Evolutionary conservation across 106 monocot genomes (phyloP).

Genomic region (Apostasia ramifera): DNA sequence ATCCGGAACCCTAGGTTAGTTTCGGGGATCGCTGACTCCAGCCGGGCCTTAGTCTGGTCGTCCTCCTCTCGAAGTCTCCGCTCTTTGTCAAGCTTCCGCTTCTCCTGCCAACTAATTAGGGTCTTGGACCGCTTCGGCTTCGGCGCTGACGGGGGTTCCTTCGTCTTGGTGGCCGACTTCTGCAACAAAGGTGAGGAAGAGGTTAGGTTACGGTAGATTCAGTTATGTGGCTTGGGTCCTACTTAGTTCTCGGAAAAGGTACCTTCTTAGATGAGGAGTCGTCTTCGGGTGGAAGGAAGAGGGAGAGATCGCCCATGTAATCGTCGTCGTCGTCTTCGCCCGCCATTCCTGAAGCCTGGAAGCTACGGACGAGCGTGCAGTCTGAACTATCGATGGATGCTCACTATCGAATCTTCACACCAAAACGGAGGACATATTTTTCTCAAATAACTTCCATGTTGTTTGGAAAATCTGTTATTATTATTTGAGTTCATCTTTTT

Average conservation of each 20-base stretch:
- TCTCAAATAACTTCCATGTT: too few relatives aligned
- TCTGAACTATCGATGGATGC: constrained; percentile 2
- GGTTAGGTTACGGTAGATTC: background rate
- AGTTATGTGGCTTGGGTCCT: background rate
- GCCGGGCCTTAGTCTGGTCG: constrained; percentile 46
- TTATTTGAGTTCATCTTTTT: too few relatives aligned
- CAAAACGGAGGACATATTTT: background rate
- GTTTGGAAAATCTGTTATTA: too few relatives aligned
- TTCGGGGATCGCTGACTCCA: constrained; percentile 54
- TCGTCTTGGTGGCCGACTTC: constrained; percentile 10
- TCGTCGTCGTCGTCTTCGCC: constrained; percentile 55
- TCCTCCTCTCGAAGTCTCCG: constrained; percentile 80
- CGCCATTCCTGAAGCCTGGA: constrained; percentile 28
- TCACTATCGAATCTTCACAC: background rate
- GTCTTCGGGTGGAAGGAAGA: constrained; percentile 48
- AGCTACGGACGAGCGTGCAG: too few relatives aligned
- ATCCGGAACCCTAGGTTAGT: constrained; percentile 89
- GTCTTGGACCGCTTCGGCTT: constrained; percentile 35
- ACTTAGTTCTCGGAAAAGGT: too few relatives aligned
- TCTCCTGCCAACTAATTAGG: constrained; percentile 61
- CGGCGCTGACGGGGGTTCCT: background rate
- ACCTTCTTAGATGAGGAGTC: constrained; percentile 38
- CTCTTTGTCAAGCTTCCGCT: constrained; percentile 47
- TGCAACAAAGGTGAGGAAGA: background rate
- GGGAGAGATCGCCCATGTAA: constrained; percentile 95